Percentiles rank a stretch among this genome's conserved stretches.
phyloP scores from a whole-genome alignment of 345 rosid species.

The Gossypium arboreum region DNA sequence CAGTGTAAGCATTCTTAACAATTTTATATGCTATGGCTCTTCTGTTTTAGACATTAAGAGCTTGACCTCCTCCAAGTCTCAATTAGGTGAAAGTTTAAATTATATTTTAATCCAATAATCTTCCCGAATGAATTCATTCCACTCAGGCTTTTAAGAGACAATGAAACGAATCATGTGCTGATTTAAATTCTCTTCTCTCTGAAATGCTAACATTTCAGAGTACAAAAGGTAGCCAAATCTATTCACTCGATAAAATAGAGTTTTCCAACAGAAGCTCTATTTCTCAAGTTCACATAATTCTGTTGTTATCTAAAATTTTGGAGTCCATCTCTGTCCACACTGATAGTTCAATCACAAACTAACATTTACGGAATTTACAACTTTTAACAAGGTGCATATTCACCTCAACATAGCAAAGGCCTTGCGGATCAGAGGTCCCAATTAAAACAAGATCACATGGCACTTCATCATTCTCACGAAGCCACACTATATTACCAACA shows the following conservation, averaged over 20 bases:
- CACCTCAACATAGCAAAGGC: conserved; percentile 92
- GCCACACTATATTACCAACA: conserved; percentile 93
- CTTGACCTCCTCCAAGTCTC: not conserved
- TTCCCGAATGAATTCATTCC: not conserved
- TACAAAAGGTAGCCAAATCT: not conserved
- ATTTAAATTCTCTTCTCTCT: not conserved
- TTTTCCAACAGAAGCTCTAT: not conserved
- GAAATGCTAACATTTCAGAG: not conserved
- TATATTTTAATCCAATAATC: not conserved
- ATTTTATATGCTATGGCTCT: not conserved
- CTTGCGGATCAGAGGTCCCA: conserved; percentile 93
- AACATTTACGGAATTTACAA: conserved; percentile 1
- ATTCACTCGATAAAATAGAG: not conserved
- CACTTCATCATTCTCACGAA: conserved; percentile 90
- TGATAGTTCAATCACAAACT: conserved; percentile 1
- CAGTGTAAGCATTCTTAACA: not conserved
- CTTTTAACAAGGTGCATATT: not conserved
- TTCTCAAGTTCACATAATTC: not conserved
- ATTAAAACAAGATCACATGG: conserved; percentile 97
- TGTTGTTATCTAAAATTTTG: not conserved
- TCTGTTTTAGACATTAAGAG: not conserved
- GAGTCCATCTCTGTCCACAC: conserved; percentile 2
- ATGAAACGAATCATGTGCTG: not conserved
- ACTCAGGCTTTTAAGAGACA: not conserved
- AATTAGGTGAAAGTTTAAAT: not conserved